Evolutionary conservation across 352 stramenopile genomes (phyloP).

Genomic region (Pythium aphanidermatum): DNA sequence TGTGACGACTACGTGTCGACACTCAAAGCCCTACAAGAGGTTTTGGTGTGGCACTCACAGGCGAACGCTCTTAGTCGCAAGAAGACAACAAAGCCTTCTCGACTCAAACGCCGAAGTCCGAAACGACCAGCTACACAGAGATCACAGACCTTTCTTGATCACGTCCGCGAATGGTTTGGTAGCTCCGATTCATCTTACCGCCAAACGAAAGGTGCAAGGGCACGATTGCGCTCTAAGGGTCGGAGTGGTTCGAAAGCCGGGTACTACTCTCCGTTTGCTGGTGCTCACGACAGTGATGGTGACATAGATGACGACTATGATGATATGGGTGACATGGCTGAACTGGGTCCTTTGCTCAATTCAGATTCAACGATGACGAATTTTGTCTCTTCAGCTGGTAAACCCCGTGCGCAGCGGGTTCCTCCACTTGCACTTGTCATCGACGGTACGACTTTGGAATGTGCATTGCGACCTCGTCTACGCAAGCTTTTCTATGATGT

Average conservation of each 20-base stretch:
- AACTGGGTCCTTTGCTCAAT: too few relatives aligned
- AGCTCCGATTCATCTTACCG: too few relatives aligned
- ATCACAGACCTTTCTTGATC: too few relatives aligned
- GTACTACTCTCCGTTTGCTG: not conserved
- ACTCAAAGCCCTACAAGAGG: conserved; percentile 40
- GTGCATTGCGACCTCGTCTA: conserved; percentile 43
- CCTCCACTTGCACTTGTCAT: conserved; percentile 84
- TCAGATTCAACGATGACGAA: conserved; percentile 1
- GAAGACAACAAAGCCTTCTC: not conserved
- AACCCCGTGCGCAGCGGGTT: not conserved
- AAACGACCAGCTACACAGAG: too few relatives aligned
- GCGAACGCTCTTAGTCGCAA: conserved; percentile 3
- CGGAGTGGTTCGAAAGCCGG: not conserved
- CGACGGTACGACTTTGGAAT: conserved; percentile 88
- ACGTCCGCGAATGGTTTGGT: too few relatives aligned
- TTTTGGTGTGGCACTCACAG: conserved; percentile 22
- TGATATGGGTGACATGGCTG: not conserved
- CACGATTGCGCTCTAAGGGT: not conserved
- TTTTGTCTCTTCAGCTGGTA: not conserved
- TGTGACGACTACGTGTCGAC: conserved; percentile 59
- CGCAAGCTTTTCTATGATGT: conserved; percentile 61
- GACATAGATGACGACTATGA: conserved; percentile 7
- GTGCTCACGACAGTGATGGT: conserved; percentile 25
- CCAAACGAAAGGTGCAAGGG: not conserved
- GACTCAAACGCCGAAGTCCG: not conserved